phyloP scores from a whole-genome alignment of 345 rosid species.

The Citrus mangshanensis region DNA sequence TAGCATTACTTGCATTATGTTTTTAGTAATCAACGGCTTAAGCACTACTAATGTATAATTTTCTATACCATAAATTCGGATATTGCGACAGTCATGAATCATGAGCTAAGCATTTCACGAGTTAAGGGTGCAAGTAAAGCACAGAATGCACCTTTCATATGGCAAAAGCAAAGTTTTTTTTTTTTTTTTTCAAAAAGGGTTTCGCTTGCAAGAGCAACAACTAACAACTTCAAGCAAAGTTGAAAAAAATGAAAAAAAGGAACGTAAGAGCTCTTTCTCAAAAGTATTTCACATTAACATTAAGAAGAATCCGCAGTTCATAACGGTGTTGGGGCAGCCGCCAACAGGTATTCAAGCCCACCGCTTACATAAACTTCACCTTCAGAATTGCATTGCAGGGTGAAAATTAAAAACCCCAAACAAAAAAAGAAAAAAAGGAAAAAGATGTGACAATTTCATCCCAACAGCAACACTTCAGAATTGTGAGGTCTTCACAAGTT shows the following conservation, averaged over 20 bases:
- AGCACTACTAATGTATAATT: too few species aligned
- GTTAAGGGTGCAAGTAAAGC: background rate
- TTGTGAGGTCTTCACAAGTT: background rate
- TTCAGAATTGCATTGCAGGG: background rate
- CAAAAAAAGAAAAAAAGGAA: too few species aligned
- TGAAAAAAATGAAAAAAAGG: too few species aligned
- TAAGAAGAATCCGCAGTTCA: background rate
- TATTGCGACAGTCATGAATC: too few species aligned
- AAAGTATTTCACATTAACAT: background rate
- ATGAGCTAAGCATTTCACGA: background rate
- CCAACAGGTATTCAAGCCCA: background rate
- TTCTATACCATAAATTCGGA: too few species aligned
- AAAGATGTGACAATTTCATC: background rate
- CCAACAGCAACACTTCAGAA: background rate
- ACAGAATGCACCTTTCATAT: background rate
- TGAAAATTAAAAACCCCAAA: too few species aligned
- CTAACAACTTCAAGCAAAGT: background rate
- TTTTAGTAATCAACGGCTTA: too few species aligned
- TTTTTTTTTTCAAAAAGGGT: background rate
- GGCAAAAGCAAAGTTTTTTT: background rate
- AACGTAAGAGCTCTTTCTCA: background rate
- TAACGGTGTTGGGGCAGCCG: background rate
- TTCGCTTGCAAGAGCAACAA: background rate
- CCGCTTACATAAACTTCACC: background rate
- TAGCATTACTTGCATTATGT: too few species aligned